Evolutionary conservation across 768 basidiomycete genomes (phyloP).

Genomic region (Pholiota conissans): DNA sequence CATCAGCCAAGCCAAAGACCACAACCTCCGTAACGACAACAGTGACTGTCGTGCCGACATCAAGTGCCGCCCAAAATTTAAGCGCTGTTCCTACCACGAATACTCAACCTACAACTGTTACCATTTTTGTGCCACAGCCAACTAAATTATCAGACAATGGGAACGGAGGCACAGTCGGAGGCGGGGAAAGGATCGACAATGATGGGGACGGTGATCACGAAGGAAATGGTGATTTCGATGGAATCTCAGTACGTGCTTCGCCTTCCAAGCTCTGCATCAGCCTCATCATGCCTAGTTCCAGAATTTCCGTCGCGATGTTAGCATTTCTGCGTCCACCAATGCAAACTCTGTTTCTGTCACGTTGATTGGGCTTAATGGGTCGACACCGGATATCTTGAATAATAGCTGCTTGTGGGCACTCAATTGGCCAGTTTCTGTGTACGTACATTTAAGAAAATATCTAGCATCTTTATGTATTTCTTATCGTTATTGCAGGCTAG

Average conservation of each 20-base stretch:
- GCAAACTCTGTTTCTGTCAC: slow-evolving; percentile 13
- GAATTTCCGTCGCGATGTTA: slow-evolving; percentile 17
- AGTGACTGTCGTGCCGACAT: slow-evolving; percentile 6
- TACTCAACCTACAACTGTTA: slow-evolving; percentile 18
- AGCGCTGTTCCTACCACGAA: slow-evolving; percentile 4
- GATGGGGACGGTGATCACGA: slow-evolving; percentile 7
- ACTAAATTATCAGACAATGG: slow-evolving; percentile 8
- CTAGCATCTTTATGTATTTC: not conserved
- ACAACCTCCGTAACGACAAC: slow-evolving; percentile 8
- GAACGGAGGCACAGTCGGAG: slow-evolving; percentile 4
- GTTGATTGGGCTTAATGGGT: slow-evolving; percentile 15
- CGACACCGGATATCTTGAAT: slow-evolving; percentile 36
- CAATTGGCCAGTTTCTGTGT: slow-evolving; percentile 73
- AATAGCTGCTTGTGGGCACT: slow-evolving; percentile 56
- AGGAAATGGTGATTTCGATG: not conserved
- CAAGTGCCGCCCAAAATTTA: not conserved
- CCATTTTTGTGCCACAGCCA: slow-evolving; percentile 25
- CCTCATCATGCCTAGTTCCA: not conserved
- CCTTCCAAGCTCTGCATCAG: not conserved
- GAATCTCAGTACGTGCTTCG: not conserved
- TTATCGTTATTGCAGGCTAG: slow-evolving; percentile 43
- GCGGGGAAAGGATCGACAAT: slow-evolving; percentile 14
- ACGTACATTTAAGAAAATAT: slow-evolving; percentile 24
- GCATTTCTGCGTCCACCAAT: slow-evolving; percentile 10
- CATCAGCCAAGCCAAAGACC: not conserved